Evolutionary conservation across 176 grass and related monocot species (phyloP), one percentile per base, ranked within the genome.

Genomic region (Typha latifolia): DNA sequence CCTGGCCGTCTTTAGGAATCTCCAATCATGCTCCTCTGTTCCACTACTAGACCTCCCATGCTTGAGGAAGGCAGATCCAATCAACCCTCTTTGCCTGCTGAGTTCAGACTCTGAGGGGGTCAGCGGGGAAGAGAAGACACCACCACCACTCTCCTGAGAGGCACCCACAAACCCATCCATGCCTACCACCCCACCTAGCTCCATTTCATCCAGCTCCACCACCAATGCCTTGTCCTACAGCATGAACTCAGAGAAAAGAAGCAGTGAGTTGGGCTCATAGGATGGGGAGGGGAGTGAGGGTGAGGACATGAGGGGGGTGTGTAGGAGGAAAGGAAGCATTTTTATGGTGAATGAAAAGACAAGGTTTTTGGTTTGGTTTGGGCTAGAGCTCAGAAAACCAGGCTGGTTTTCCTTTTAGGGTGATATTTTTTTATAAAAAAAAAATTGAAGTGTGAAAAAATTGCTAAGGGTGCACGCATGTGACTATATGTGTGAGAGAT

Each of bases 1-100:
- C 66, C 82, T 66, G 15, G 82, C 71, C 82, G 76, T 74, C 72
- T 84, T 79, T 18, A 48, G 48, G 49, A 73, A 79, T 56, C 66
- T 73, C 71, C 77, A 75, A 61, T 71, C 71, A 29, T 23, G 27
- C 14, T 19, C 50, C 14, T 84, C 71, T 6, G 63, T 21, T 31
- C 73, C 82, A 51, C 49, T 61, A 75, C 15, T 47, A 49, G 76
- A 56, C 71, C 71, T 79, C 71, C 50, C 76, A 65, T 69, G 66
- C 75, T 73, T 79, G 43, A 69, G 75, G 21, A 71, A 72, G 57
- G 53, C 61, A 6, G 68, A 78, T 48, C 64, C 53, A 63, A 66
- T 64, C 43, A 72, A 21, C 32, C 49, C 67, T 61, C 47, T 77
- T 69, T 77, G 37, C 37, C 37, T 43, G 72, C 62, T 19, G 48